Evolutionary conservation across 805 yeast species (phyloP).

Genomic region (Clavispora phyllophila): DNA sequence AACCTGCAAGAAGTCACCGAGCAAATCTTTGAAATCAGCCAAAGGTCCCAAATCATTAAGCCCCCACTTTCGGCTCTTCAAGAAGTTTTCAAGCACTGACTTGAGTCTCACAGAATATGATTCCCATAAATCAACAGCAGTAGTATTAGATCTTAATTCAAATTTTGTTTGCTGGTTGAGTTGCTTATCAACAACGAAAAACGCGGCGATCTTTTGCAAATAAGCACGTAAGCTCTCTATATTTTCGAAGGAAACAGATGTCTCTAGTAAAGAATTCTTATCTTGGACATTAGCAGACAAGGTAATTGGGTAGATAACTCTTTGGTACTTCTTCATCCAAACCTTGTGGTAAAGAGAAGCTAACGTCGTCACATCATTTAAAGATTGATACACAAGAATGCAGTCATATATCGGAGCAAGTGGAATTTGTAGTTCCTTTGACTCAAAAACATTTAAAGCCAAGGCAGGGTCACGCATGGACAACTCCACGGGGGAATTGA

Average conservation of each 20-base stretch:
- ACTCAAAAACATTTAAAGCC: slow-evolving; percentile 47
- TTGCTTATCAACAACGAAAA: slow-evolving; percentile 69
- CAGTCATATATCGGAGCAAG: slow-evolving; percentile 79
- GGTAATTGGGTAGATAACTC: slow-evolving; percentile 62
- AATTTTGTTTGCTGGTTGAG: slow-evolving; percentile 60
- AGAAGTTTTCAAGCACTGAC: slow-evolving; percentile 50
- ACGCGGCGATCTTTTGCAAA: slow-evolving; percentile 63
- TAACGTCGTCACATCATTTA: slow-evolving; percentile 60
- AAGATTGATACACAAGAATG: slow-evolving; percentile 70
- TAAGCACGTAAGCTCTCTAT: slow-evolving; percentile 45
- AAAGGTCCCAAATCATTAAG: slow-evolving; percentile 39
- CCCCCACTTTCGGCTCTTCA: slow-evolving; percentile 32
- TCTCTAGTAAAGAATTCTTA: slow-evolving; percentile 24
- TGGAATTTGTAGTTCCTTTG: slow-evolving; percentile 40
- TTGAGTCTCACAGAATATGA: slow-evolving; percentile 53
- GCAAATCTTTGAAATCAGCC: slow-evolving; percentile 49
- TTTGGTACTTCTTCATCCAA: slow-evolving; percentile 62
- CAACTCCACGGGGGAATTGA: slow-evolving; percentile 82
- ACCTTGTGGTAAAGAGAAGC: slow-evolving; percentile 64
- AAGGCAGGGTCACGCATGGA: slow-evolving; percentile 59
- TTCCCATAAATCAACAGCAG: slow-evolving; percentile 72
- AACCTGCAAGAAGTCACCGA: slow-evolving; percentile 71
- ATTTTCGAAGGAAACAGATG: slow-evolving; percentile 24
- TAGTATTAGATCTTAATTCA: slow-evolving; percentile 56
- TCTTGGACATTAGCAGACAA: slow-evolving; percentile 23